Base-by-base conservation (phyloP, 202 grass and related monocot genomes). In the Brachypodium distachyon region DNA sequence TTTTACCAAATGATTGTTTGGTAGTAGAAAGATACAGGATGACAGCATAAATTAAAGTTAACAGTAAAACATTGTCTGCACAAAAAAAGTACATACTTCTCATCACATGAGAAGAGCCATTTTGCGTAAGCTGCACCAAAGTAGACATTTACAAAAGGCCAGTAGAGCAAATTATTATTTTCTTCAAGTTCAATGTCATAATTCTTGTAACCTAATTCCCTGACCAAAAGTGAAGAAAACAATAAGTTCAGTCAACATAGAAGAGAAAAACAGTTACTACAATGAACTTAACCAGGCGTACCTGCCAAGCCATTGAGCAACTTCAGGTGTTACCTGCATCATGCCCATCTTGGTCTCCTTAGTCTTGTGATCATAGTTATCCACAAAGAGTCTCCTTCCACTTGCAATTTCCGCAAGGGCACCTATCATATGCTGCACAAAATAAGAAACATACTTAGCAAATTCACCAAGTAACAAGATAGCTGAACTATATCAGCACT, bases 51-150 rank as follows among this genome's bases (percentile, higher is more conserved):
- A 41, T 46, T 6, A 42, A 67, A 69, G 21, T 55, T 38, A 58
- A 67, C 8, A 33, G 58, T 31, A 33, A 84, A 58, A 72, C n/a
- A 16, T 42, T 77, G 12, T 54, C 19, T 68, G n/a, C n/a, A 19
- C 7, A 23, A 65, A 61, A 51, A 25, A 61, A 72, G 57, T 73
- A 42, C 89, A 60, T 94, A 98, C 95, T 95, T 98, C 33, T 93
- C 91, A 71, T 98, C 91, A 74, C 80, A 95, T 88, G 79, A 90
- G 77, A 77, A 98, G 23, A 98, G 82, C 91, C 89, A 95, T 73
- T 87, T 98, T 59, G 93, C 80, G 38, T 95, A 95, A 85, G 96
- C 91, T 58, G 96, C 96, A 71, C 96, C 96, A 82, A 95, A 98
- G 50, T 98, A 98, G 39, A 98, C 66, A 76, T 98, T 98, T 54